phyloP scores from a whole-genome alignment of 139 green algal genomes.

The Haematococcus lacustris region DNA sequence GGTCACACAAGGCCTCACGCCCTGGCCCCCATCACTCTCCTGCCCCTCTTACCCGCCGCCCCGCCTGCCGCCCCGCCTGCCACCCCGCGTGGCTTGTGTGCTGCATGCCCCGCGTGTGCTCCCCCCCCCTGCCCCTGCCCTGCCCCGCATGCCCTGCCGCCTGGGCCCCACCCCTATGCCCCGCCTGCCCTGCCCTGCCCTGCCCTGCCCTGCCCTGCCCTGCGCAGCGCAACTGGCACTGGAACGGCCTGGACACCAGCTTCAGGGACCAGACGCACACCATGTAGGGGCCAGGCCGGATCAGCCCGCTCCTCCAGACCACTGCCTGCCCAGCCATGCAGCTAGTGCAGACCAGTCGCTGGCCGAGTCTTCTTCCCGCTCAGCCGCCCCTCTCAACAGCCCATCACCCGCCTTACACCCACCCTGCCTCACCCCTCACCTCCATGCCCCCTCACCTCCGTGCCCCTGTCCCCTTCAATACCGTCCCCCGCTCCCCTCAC shows the following conservation, averaged over 20 bases:
- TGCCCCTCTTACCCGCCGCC: not conserved
- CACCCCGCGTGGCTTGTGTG: not conserved
- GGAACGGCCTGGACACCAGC: constrained; percentile 37
- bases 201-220: not conserved
- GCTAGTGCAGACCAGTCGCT: not conserved
- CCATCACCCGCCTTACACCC: too few relatives aligned
- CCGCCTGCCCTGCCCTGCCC: too few relatives aligned
- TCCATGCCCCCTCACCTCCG: too few relatives aligned
- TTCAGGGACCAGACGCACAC: constrained; percentile 55
- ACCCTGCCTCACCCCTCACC: too few relatives aligned
- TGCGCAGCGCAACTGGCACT: constrained; percentile 75
- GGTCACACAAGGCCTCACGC: not conserved
- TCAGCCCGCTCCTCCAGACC: not conserved
- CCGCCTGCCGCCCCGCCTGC: not conserved
- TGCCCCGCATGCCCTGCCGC: not conserved
- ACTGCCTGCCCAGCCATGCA: not conserved
- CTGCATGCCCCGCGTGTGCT: not conserved
- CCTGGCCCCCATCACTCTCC: too few relatives aligned
- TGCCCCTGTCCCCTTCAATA: too few relatives aligned
- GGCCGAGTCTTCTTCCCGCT: too few relatives aligned
- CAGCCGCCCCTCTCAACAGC: too few relatives aligned
- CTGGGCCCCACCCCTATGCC: too few relatives aligned
- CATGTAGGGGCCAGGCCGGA: constrained; percentile 33
- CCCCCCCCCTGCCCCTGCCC: not conserved
- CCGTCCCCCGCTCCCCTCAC: too few relatives aligned